A percentile compares a stretch with the other conserved stretches of the same genome.
These are phyloP conservation scores for Glycine latifolia DNA, from an alignment of 306 rosid genomes.

Conservation along the genomic window DNA sequence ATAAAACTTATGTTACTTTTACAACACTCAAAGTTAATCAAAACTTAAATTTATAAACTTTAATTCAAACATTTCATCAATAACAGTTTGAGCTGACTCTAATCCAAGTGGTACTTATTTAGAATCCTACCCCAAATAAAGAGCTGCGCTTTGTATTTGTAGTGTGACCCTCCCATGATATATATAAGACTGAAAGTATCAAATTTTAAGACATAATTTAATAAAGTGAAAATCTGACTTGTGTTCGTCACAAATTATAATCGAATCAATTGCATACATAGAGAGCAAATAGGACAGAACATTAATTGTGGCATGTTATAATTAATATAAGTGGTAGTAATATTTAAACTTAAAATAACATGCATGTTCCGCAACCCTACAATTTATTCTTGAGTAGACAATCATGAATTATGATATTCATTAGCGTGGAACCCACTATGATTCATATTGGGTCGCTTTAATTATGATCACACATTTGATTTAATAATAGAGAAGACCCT, in stretches of 20 bases:
- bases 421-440: conserved; percentile 47
- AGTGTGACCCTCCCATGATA: neutral
- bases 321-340: neutral
- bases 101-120: neutral
- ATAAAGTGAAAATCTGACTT: neutral
- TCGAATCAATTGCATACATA: neutral
- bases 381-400: conserved; percentile 39
- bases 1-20: too few relatives aligned
- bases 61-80: too few relatives aligned
- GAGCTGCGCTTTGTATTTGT: neutral
- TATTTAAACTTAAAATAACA: conserved; percentile 21
- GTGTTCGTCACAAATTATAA: too few relatives aligned
- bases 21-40: too few relatives aligned
- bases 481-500: conserved; percentile 13
- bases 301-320: conserved; percentile 1
- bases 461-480: conserved; percentile 35
- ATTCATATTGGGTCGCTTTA: conserved; percentile 28
- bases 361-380: conserved; percentile 34
- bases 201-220: neutral
- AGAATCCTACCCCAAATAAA: conserved; percentile 5
- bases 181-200: conserved; percentile 12
- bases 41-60: too few relatives aligned
- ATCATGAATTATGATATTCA: conserved; percentile 36
- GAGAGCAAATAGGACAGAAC: neutral
- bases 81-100: too few relatives aligned